Base-by-base conservation (phyloP, 257 asterid species). In the Penstemon eatonii region DNA sequence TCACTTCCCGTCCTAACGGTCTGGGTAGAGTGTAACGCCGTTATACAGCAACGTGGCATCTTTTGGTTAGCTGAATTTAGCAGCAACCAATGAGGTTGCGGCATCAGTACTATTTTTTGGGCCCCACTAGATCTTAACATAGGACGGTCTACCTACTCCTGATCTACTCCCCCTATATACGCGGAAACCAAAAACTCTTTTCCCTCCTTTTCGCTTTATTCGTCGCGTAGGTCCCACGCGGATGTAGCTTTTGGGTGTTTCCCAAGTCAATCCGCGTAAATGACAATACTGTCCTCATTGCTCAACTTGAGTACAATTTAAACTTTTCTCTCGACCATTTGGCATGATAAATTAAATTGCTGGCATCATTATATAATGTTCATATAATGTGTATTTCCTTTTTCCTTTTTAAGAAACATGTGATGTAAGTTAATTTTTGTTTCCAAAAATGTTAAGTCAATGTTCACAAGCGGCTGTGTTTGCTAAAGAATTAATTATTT, bases 51-150 rank as follows among this genome's bases (percentile, higher is more conserved):
- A 82, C 79, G 76, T 79, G 84, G 77, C 72, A 3, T 10, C 19
- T 33, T 42, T 2, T 37, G 2, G 36, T 18, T 69, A 80, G 79
- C 73, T 65, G 39, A 69, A 42, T 42, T 41, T 37, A n/a, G 6
- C 77, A 43, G 69, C 76, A 81, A 81, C 89, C 84, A 84, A 76
- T 79, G 53, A 50, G n/a, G 5, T 76, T 79, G 84, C 81, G 84
- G 80, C 73, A 71, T 61, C 79, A 59, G 47, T 54, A 78, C 76
- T 76, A 42, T 65, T 60, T 38, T 18, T 0, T 4, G 57, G 81
- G 73, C 36, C 79, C 81, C 58, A 57, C 50, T 1, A 39, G n/a
- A 19, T 57, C 67, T 5, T 60, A 65, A 60, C 69, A 64, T 63
- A 40, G 12, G n/a, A 12, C 33, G 57, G 53, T 5, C 55, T 65